Conservation (phyloP, 1,284 basidiomycete species). For the Inonotus hispidus region DNA sequence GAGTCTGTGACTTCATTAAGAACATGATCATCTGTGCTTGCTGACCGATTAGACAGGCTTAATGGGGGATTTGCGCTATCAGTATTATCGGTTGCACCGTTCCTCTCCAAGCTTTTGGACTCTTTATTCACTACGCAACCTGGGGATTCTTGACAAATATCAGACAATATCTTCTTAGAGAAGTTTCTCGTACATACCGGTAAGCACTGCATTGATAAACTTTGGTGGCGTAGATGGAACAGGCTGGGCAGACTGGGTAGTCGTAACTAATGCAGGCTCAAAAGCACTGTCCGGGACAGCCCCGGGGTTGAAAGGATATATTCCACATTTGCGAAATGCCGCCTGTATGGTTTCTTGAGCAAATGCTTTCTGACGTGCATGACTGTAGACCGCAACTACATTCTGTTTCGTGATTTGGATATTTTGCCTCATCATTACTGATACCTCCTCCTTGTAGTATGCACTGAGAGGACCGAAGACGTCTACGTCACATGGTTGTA, state of each 20-base stretch:
- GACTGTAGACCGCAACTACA: slow-evolving; percentile 27
- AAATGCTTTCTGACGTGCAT: slow-evolving; percentile 10
- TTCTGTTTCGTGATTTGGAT: slow-evolving; percentile 20
- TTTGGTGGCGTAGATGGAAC: background rate
- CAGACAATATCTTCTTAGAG: background rate
- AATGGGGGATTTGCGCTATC: background rate
- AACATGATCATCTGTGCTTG: background rate
- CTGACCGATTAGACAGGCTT: background rate
- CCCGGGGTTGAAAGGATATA: slow-evolving; percentile 23
- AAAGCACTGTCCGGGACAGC: slow-evolving; percentile 15
- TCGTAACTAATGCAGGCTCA: background rate
- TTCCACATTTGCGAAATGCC: slow-evolving; percentile 26
- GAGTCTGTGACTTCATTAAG: background rate
- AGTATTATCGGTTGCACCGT: background rate
- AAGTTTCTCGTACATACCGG: background rate
- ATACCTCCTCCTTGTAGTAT: slow-evolving; percentile 22
- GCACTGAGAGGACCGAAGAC: slow-evolving; percentile 29
- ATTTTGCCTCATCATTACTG: slow-evolving; percentile 16
- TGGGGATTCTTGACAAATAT: background rate
- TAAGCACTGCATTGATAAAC: background rate
- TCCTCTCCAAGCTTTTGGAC: too few relatives aligned
- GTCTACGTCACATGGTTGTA: slow-evolving; percentile 37
- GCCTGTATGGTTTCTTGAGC: slow-evolving; percentile 19
- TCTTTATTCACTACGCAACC: background rate
- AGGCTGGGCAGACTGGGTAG: background rate